phyloP scores from a whole-genome alignment of 345 rosid species.

The Gossypium anomalum region DNA sequence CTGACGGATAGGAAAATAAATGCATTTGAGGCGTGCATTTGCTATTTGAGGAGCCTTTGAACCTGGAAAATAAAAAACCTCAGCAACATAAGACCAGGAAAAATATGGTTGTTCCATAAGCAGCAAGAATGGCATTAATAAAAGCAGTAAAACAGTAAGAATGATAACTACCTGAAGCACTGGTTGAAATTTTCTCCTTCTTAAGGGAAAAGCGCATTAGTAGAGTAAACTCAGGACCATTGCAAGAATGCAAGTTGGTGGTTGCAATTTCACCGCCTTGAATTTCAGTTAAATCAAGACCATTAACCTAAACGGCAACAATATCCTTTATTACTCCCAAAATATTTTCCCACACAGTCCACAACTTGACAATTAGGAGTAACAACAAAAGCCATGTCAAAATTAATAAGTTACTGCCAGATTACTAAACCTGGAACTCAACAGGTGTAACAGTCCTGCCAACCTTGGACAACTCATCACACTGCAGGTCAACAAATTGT shows the following conservation, averaged over 20 bases:
- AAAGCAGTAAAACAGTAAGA: neutral
- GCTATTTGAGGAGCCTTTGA: constrained; percentile 33
- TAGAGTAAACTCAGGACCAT: constrained; percentile 50
- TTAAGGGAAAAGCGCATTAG: constrained; percentile 37
- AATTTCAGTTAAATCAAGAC: constrained; percentile 56
- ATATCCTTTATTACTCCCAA: neutral
- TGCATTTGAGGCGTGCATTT: constrained; percentile 64
- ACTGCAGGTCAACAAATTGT: constrained; percentile 33
- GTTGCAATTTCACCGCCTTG: constrained; percentile 56
- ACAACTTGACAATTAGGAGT: neutral
- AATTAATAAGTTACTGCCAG: neutral
- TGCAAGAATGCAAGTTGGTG: constrained; percentile 62
- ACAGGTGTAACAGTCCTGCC: constrained; percentile 55
- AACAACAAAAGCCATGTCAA: neutral
- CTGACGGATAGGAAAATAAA: constrained; percentile 63
- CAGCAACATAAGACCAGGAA: neutral
- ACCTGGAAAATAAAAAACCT: constrained; percentile 29
- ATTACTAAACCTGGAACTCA: constrained; percentile 46
- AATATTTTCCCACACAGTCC: neutral
- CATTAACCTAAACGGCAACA: constrained; percentile 45
- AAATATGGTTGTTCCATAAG: neutral
- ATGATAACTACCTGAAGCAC: constrained; percentile 17
- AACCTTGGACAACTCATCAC: constrained; percentile 47
- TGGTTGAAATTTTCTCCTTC: constrained; percentile 12
- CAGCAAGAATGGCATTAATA: neutral